Percentiles rank a stretch among this genome's conserved stretches.
These are phyloP conservation scores for Pythium periplocum DNA, from an alignment of 352 stramenopile species.

Conservation along the genomic window DNA sequence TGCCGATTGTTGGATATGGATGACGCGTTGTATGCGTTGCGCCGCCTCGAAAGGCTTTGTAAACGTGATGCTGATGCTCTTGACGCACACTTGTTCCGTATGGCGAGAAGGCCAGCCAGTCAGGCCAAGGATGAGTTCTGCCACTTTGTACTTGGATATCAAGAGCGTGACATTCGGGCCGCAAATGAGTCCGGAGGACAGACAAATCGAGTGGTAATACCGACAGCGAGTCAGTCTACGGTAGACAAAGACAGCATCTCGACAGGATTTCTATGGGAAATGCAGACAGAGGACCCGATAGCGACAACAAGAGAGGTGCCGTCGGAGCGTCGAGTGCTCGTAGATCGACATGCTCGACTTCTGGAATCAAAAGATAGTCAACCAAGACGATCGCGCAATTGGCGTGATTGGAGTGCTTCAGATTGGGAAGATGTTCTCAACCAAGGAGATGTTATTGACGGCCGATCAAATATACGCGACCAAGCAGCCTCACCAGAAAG, in stretches of 20 bases:
- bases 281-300: not conserved
- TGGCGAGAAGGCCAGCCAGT: constrained; percentile 14
- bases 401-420: constrained; percentile 15
- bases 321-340: not conserved
- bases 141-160: constrained; percentile 55
- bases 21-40: constrained; percentile 56
- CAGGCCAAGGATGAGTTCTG: constrained; percentile 48
- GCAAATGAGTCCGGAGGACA: not conserved
- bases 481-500: not conserved
- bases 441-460: not conserved
- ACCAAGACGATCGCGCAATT: constrained; percentile 4
- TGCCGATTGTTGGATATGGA: constrained; percentile 57
- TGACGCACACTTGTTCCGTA: constrained; percentile 13
- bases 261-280: not conserved
- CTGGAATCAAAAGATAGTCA: not conserved
- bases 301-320: not conserved
- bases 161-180: constrained; percentile 5
- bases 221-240: not conserved
- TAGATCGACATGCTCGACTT: not conserved
- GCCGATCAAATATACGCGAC: not conserved
- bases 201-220: constrained; percentile 2
- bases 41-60: constrained; percentile 54
- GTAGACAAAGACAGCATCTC: not conserved
- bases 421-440: constrained; percentile 15
- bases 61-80: constrained; percentile 19